Conservation (phyloP, 495 filamentous ascomycete genomes). For the Sabuloglossum arenarium region DNA sequence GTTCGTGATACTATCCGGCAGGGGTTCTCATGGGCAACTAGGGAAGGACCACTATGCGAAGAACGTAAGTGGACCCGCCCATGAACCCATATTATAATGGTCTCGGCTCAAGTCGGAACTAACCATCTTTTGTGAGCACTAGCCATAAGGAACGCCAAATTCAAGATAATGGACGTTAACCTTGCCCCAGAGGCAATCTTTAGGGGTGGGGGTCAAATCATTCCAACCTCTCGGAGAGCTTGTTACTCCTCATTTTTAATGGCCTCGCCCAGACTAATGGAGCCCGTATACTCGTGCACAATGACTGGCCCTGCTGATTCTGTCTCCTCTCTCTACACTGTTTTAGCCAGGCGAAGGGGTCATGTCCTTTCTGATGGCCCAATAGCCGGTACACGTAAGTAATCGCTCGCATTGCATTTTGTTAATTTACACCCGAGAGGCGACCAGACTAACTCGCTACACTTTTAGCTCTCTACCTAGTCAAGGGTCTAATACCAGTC, state of each 20-base stretch:
- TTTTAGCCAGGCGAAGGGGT: conserved; percentile 67
- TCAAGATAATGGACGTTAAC: conserved; percentile 77
- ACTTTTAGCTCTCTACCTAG: conserved; percentile 47
- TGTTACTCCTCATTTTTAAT: conserved; percentile 92
- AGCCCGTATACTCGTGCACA: conserved; percentile 75
- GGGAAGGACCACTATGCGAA: conserved; percentile 94
- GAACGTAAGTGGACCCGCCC: conserved; percentile 44
- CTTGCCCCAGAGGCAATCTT: conserved; percentile 82
- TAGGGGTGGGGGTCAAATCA: conserved; percentile 89
- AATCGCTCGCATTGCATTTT: not conserved
- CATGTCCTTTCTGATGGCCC: conserved; percentile 88
- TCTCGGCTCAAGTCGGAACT: not conserved
- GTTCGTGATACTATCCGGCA: conserved; percentile 84
- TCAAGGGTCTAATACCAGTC: conserved; percentile 78
- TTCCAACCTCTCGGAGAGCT: conserved; percentile 76
- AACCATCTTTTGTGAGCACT: conserved; percentile 8
- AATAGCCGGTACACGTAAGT: conserved; percentile 54
- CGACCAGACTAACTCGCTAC: not conserved
- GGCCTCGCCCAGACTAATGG: conserved; percentile 90
- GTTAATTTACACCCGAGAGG: not conserved
- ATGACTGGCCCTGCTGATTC: conserved; percentile 90
- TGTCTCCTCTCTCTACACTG: conserved; percentile 73
- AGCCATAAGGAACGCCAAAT: conserved; percentile 89
- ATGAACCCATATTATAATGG: not conserved
- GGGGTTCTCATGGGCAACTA: conserved; percentile 86